Evolutionary conservation across 2,329 filamentous ascomycete species (phyloP), one percentile per base, ranked within the genome.

Genomic region (Fusarium ramigenum): DNA sequence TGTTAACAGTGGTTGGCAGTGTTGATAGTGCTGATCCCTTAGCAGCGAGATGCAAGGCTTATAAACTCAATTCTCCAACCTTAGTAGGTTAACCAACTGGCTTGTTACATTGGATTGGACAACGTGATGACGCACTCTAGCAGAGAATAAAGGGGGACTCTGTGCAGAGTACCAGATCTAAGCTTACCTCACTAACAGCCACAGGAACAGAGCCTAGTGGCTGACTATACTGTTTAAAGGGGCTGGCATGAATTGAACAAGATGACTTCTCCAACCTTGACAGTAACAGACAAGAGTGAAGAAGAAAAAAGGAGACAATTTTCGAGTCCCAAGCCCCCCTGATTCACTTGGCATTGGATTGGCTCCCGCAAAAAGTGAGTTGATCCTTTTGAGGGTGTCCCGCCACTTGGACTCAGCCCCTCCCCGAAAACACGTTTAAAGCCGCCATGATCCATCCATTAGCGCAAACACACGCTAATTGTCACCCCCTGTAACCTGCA

Each of bases 301-400:
- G 11, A 21, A 5, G 4, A 25, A 56, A 69, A 60, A 63, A 63
- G 57, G 66, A 64, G 59, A 47, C 36, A 53, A 47, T 53, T 53
- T 28, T 40, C 19, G 5, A 54, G 50, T 25, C 39, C 39, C 19
- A 58, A 52, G 44, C 43, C 67, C 66, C 66, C 67, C 66, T 70
- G 52, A 66, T 70, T 70, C 47, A 66, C 67, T 70, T 70, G 66
- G 66, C 67, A 47, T 37, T 37, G 16, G 19, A 57, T 62, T 64
- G 46, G n/a, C 50, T 67, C 44, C 46, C 46, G 36, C 53, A 52
- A 46, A 52, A 34, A 25, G 49, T 36, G n/a, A 52, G 49, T 25
- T 52, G 49, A 50, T 11, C 16, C 30, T 50, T 50, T 34, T 50
- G 30, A 52, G 28, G 21, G 43, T 34, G n/a, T 37, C 62, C 50